Evolutionary conservation across 495 filamentous ascomycete genomes (phyloP).

Genomic region (Hypoxylon subgilvum): DNA sequence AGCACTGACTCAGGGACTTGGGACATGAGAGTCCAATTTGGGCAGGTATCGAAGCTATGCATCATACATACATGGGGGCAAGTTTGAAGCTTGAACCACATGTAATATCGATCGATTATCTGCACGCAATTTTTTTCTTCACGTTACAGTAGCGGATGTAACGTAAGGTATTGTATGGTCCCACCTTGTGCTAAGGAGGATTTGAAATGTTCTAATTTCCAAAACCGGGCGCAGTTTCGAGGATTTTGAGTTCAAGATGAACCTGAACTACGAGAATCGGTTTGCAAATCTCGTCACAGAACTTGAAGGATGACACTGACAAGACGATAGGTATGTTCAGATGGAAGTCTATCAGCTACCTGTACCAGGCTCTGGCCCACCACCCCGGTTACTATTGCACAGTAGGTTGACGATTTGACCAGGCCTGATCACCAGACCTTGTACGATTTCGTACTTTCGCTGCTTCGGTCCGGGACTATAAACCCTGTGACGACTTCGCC

Average conservation of each 20-base stretch:
- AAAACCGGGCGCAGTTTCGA: background rate
- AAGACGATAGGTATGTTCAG: too few species aligned
- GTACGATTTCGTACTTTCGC: slow-evolving; percentile 15
- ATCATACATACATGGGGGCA: background rate
- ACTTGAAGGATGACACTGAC: too few species aligned
- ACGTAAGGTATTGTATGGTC: background rate
- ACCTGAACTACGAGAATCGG: background rate
- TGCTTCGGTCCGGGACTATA: slow-evolving; percentile 15
- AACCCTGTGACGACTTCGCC: slow-evolving; percentile 4
- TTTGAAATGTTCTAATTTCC: background rate
- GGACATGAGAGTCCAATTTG: background rate
- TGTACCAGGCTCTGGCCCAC: too few species aligned
- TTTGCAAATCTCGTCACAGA: too few species aligned
- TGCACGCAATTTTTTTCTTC: background rate
- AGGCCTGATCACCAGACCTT: background rate
- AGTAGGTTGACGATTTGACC: slow-evolving; percentile 3
- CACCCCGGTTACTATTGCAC: too few species aligned
- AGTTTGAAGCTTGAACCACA: too few species aligned
- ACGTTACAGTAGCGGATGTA: background rate
- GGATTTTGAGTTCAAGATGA: slow-evolving; percentile 2
- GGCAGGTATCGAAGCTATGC: slow-evolving; percentile 3
- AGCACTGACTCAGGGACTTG: too few species aligned
- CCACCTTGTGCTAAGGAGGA: too few species aligned
- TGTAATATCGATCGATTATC: too few species aligned
- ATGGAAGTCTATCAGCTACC: too few species aligned